Evolutionary conservation across 2,329 filamentous ascomycete species (phyloP), one percentile per base, ranked within the genome.

Genomic region (Fusarium sp.): DNA sequence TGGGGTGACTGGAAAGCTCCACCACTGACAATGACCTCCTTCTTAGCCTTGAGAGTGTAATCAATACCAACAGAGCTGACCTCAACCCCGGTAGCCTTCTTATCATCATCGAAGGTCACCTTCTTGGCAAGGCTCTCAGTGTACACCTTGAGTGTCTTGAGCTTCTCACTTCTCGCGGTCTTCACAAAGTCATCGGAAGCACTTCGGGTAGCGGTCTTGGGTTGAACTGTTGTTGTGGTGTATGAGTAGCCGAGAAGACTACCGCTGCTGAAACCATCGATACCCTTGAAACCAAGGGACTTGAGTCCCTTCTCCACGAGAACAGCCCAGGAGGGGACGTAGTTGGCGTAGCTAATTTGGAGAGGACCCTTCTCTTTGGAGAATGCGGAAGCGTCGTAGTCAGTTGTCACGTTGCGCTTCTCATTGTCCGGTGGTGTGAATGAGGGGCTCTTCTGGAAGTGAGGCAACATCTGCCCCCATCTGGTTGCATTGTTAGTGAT

Each of bases 91-190:
- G 78, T 83, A 1, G 85, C 86, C 52, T 78, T 83, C 43, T 79
- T 84, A 2, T 80, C 69, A 0, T 43, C 43, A 56, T 85, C 74
- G 50, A 88, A 89, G 0, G 87, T 30, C 2, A 89, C 82, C 46
- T 80, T 83, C 71, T 84, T 83, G 5, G 84, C 87, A 9, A 84
- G 77, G 0, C 85, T 86, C 8, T 80, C 63, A 0, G 76, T 78
- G 56, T 84, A 87, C 1, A 87, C 76, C 6, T 77, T 82, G 6
- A 87, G 77, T 12, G 81, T 78, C 0, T 78, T 75, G n/a, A 75
- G 72, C 2, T 75, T 66, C 35, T 73, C 69, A 16, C 75, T 74
- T 8, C 77, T 80, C 2, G 78, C 79, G 16, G 58, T 32, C 46
- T 78, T 75, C n/a, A 79, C 47, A 37, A 75, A 80, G 33, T 78